phyloP scores from a whole-genome alignment of 1,284 basidiomycete species.

The Naganishia cerealis region DNA sequence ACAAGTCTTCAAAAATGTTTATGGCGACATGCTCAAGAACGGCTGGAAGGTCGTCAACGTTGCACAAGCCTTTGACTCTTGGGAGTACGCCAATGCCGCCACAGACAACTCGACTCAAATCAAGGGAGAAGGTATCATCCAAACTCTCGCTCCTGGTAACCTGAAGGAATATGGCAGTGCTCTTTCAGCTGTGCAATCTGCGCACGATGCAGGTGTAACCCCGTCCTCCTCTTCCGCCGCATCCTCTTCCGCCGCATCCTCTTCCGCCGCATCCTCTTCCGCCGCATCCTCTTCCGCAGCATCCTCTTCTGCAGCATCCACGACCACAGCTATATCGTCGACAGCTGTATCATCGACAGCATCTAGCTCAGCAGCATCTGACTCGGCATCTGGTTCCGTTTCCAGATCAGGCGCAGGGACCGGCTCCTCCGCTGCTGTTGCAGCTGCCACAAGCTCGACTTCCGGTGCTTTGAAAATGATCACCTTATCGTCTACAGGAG shows the following conservation, averaged over 20 bases:
- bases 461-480: background rate
- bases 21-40: constrained; percentile 63
- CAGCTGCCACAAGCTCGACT: background rate
- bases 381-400: background rate
- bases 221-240: constrained; percentile 2
- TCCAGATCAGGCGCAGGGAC: constrained; percentile 1
- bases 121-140: constrained; percentile 22
- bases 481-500: background rate
- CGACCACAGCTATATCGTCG: constrained; percentile 47
- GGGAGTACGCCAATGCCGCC: constrained; percentile 63
- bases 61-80: constrained; percentile 55
- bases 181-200: constrained; percentile 4
- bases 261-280: background rate
- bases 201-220: constrained; percentile 3
- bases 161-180: constrained; percentile 21
- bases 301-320: constrained; percentile 4
- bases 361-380: constrained; percentile 35
- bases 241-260: background rate
- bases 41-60: constrained; percentile 68
- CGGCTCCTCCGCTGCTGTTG: background rate
- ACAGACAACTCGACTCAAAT: constrained; percentile 38
- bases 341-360: constrained; percentile 51
- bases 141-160: constrained; percentile 19
- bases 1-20: constrained; percentile 67
- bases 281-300: background rate